These are phyloP conservation scores for Nelumbo lutea DNA, from an alignment of 164 flowering plant species.

Conservation along the genomic window DNA sequence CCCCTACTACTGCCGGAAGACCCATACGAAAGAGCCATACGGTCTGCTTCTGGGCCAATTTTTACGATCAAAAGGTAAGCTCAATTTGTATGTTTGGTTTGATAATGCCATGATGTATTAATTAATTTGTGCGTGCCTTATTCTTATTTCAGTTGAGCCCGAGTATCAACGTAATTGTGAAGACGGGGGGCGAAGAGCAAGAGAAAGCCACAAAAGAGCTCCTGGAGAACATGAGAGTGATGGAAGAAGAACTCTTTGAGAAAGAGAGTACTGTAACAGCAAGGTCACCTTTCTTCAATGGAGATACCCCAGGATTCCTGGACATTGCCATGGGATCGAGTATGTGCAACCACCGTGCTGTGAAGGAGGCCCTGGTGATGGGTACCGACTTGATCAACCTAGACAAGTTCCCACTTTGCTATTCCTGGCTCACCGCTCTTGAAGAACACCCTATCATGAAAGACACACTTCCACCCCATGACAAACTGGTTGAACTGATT, in stretches of 20 bases:
- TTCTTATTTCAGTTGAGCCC: no score
- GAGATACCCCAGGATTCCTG: slow-evolving; percentile 10
- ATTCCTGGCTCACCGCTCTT: slow-evolving; percentile 22
- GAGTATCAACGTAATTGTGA: no score
- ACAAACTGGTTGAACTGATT: slow-evolving; percentile 8
- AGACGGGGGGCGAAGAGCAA: no score
- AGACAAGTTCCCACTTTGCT: slow-evolving; percentile 19
- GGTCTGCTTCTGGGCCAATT: slow-evolving; percentile 24
- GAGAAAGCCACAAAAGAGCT: no score
- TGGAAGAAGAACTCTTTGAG: no score
- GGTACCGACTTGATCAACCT: slow-evolving; percentile 10
- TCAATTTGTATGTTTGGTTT: no score
- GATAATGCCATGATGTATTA: no score
- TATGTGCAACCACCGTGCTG: slow-evolving; percentile 9
- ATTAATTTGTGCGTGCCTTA: no score
- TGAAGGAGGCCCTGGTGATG: slow-evolving; percentile 5
- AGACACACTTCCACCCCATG: slow-evolving; percentile 18
- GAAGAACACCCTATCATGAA: slow-evolving; percentile 17
- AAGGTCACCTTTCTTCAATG: background rate
- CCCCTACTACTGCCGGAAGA: slow-evolving; percentile 22
- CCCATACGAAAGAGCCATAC: slow-evolving; percentile 15
- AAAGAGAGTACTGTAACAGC: no score
- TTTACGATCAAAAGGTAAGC: slow-evolving; percentile 9
- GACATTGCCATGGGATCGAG: slow-evolving; percentile 12
- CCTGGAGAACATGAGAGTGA: no score